Conservation (phyloP, 805 yeast genomes). For the Saccharomycopsis sp. region DNA sequence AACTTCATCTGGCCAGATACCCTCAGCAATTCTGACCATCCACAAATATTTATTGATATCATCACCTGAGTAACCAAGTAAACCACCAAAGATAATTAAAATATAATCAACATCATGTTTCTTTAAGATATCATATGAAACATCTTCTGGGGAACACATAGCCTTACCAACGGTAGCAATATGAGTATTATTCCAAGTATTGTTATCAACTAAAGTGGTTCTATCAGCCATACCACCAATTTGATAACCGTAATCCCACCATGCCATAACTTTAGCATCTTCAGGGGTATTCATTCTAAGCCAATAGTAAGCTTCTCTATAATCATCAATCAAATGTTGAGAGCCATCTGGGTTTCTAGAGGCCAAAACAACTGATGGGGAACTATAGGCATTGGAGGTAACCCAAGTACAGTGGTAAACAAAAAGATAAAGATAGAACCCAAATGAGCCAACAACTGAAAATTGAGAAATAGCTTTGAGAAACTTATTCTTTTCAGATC, state of each 20-base stretch:
- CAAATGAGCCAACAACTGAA: conserved; percentile 56
- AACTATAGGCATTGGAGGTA: conserved; percentile 88
- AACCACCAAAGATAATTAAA: conserved; percentile 87
- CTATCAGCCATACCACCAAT: conserved; percentile 99
- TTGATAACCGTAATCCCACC: conserved; percentile 99
- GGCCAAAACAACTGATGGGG: conserved; percentile 94
- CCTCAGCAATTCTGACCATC: conserved; percentile 99
- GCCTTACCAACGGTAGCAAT: conserved; percentile 99
- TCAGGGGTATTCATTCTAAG: conserved; percentile 94
- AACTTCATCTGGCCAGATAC: conserved; percentile 99
- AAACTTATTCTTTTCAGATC: conserved; percentile 10
- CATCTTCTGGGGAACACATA: conserved; percentile 83
- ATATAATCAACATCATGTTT: conserved; percentile 94
- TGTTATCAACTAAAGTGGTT: conserved; percentile 95
- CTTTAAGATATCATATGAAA: conserved; percentile 76
- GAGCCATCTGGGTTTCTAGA: conserved; percentile 79
- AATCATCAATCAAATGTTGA: conserved; percentile 81
- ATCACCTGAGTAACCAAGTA: conserved; percentile 89
- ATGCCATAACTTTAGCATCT: conserved; percentile 91
- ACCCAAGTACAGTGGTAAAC: conserved; percentile 97
- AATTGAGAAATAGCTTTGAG: conserved; percentile 40
- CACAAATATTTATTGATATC: conserved; percentile 94
- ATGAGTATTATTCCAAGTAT: conserved; percentile 99
- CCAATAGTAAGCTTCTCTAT: conserved; percentile 99
- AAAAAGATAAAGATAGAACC: conserved; percentile 65